phyloP scores from a whole-genome alignment of 768 basidiomycete genomes.

The Mycena belliarum region DNA sequence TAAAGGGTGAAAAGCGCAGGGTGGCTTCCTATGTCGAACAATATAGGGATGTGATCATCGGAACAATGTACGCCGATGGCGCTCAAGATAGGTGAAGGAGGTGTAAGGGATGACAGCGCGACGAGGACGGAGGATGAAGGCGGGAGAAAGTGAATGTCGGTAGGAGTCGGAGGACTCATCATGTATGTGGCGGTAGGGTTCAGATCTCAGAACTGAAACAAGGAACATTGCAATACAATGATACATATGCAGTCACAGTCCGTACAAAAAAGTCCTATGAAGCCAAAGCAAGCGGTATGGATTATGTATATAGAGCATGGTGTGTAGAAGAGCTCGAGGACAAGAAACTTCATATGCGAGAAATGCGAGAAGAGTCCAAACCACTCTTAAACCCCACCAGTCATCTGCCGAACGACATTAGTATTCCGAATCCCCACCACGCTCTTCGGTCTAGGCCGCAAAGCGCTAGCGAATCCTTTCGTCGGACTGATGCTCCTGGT shows the following conservation, averaged over 20 bases:
- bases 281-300: too few species aligned
- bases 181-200: conserved; percentile 19
- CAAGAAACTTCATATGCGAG: conserved; percentile 7
- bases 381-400: conserved; percentile 39
- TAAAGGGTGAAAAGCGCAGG: neutral
- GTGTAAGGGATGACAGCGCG: conserved; percentile 38
- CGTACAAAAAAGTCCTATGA: neutral
- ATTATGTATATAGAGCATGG: neutral
- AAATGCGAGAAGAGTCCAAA: conserved; percentile 1
- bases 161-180: conserved; percentile 1
- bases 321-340: neutral
- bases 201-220: neutral
- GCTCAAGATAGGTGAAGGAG: conserved; percentile 48
- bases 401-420: conserved; percentile 77
- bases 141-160: conserved; percentile 24
- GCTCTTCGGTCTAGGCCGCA: conserved; percentile 72
- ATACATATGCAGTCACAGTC: too few species aligned
- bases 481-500: conserved; percentile 77
- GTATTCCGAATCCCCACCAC: conserved; percentile 68
- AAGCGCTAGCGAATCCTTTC: conserved; percentile 54
- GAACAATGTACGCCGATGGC: conserved; percentile 34
- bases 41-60: conserved; percentile 49
- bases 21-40: conserved; percentile 33
- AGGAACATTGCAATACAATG: neutral
- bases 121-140: conserved; percentile 45